Conservation (phyloP, 2,329 filamentous ascomycete genomes). For the Thermothelomyces thermophilus region DNA sequence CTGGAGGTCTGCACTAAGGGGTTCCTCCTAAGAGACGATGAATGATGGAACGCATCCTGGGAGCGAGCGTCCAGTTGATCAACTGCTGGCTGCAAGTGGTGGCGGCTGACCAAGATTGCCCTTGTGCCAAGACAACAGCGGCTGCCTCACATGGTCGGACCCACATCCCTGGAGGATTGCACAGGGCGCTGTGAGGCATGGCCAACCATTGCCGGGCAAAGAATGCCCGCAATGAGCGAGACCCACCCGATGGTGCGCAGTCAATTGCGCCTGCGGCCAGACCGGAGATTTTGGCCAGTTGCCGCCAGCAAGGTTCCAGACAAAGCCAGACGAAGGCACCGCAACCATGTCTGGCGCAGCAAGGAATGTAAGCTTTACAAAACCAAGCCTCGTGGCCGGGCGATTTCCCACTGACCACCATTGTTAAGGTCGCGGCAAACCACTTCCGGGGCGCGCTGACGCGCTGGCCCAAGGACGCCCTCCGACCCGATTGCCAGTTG, state of each 20-base stretch:
- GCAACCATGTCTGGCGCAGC: constrained; percentile 18
- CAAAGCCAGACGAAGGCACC: too few species aligned
- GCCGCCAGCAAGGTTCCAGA: not conserved
- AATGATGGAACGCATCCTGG: not conserved
- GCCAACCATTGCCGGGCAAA: too few species aligned
- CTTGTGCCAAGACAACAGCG: constrained; percentile 1
- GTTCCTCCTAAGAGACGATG: not conserved
- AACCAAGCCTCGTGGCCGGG: too few species aligned
- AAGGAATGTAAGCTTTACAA: constrained; percentile 16
- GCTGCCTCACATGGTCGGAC: constrained; percentile 6
- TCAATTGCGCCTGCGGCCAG: not conserved
- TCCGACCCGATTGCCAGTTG: constrained; percentile 58
- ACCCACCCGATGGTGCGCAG: not conserved
- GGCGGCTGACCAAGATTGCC: constrained; percentile 5
- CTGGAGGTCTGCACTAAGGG: not conserved
- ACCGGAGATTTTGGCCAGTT: not conserved
- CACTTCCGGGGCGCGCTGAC: constrained; percentile 46
- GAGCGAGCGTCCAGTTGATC: constrained; percentile 3
- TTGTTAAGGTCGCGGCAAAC: constrained; percentile 36
- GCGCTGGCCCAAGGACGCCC: constrained; percentile 57
- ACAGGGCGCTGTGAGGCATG: too few species aligned
- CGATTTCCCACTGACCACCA: too few species aligned
- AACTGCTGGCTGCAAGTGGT: not conserved
- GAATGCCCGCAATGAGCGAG: not conserved
- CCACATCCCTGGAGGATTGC: not conserved